phyloP scores from a whole-genome alignment of 2,329 filamentous ascomycete species.

The Cladophialophora bantiana region DNA sequence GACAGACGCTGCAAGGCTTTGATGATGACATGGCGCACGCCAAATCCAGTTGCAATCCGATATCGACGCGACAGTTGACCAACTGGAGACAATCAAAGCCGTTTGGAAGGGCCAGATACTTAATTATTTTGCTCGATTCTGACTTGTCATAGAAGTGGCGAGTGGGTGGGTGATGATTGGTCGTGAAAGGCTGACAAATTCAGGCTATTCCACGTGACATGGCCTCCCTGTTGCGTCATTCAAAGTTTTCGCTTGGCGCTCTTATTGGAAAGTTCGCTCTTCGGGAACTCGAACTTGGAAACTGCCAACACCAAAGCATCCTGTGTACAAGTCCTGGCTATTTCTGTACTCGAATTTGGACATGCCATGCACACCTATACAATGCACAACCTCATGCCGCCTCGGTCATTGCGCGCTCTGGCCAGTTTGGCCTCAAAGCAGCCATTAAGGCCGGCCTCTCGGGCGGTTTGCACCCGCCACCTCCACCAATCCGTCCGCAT shows the following conservation, averaged over 20 bases:
- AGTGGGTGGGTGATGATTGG: not conserved
- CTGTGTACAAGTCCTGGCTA: not conserved
- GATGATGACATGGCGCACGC: slow-evolving; percentile 22
- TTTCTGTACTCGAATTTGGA: not conserved
- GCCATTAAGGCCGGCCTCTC: slow-evolving; percentile 20
- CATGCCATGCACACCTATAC: not conserved
- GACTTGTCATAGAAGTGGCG: not conserved
- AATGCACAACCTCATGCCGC: slow-evolving; percentile 26
- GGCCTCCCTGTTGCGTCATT: slow-evolving; percentile 15
- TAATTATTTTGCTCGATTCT: not conserved
- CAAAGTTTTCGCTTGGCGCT: not conserved
- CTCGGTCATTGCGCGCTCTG: slow-evolving; percentile 16
- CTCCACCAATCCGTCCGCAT: slow-evolving; percentile 49
- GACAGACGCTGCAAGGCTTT: slow-evolving; percentile 43
- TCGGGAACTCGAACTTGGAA: not conserved
- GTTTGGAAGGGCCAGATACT: not conserved
- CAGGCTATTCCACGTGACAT: slow-evolving; percentile 1
- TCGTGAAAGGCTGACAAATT: slow-evolving; percentile 4
- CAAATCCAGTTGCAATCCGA: not conserved
- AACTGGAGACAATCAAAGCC: not conserved
- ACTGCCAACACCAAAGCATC: not conserved
- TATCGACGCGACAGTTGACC: not conserved
- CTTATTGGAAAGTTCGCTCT: not conserved
- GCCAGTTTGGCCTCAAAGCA: slow-evolving; percentile 1
- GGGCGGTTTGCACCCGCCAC: slow-evolving; percentile 22